Evolutionary conservation across 202 grass and related monocot species (phyloP), one percentile per base, ranked within the genome.

Genomic region (Saccharum hybrid): DNA sequence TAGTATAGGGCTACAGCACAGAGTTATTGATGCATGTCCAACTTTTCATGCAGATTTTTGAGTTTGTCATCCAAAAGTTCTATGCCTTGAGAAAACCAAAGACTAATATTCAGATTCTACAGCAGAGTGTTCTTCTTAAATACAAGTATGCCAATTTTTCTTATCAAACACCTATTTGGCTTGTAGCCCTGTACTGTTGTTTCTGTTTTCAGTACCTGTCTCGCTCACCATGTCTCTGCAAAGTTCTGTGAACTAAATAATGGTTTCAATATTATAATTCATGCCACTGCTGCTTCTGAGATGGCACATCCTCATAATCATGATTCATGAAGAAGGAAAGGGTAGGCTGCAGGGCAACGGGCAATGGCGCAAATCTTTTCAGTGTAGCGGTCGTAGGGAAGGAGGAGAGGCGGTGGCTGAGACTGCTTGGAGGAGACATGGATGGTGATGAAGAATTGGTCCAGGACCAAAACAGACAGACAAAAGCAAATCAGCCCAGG

Each of bases 61-160:
- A 99, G 40, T 99, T 96, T 83, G 86, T 96, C 63, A 89, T 93
- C 77, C 96, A 99, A 82, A 99, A 96, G 83, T 92, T 99, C 67
- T 96, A 96, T 80, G 93, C 93, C 57, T 92, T 99, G 89, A 99
- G 93, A 85, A 99, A 96, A 88, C 96, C 96, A 11, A 99, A 99
- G 90, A 99, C 96, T 79, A 99, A 99, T 83, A 92, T 99, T 83
- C 93, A 99, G 89, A 96, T 99, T 88, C 93, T 96, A 81, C 93
- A 99, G 76, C 89, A 96, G 81, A 94, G 89, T 89, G 79, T 99
- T 71, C 96, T 94, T 84, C 74, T 96, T 80, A 99, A 96, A 69
- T 99, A 99, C 91, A 99, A 99, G 96, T 99, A 99, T 71, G 90
- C 19, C 45, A 78, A 36, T 66, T 68, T 69, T 73, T 81, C 33